phyloP scores from a whole-genome alignment of 2,329 filamentous ascomycete species.

The Thelonectria olida region DNA sequence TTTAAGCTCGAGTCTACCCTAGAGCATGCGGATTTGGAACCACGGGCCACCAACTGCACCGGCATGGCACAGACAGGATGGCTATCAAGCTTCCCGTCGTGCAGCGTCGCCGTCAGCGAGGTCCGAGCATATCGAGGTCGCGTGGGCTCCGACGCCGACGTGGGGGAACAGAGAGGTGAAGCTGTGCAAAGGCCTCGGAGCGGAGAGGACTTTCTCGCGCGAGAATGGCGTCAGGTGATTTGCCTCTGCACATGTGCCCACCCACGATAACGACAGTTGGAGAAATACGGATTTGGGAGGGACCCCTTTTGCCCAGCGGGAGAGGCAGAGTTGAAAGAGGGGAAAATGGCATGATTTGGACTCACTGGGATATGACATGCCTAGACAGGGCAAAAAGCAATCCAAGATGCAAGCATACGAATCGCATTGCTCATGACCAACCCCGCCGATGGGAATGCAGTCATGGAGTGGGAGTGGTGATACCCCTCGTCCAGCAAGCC shows the following conservation, averaged over 20 bases:
- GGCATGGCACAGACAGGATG: constrained; percentile 1
- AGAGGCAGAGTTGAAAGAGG: background rate
- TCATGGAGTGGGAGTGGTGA: background rate
- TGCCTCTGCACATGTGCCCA: constrained; percentile 10
- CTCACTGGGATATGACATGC: background rate
- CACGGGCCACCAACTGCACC: constrained; percentile 10
- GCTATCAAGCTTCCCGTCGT: background rate
- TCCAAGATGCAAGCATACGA: no score
- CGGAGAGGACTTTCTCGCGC: background rate
- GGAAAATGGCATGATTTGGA: constrained; percentile 5
- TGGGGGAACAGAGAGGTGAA: background rate
- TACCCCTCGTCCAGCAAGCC: background rate
- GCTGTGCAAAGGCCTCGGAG: background rate
- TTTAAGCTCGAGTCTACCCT: constrained; percentile 8
- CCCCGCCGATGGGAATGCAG: constrained; percentile 8
- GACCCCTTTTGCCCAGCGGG: background rate
- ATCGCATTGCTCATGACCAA: constrained; percentile 8
- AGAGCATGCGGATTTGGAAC: background rate
- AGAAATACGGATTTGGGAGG: background rate
- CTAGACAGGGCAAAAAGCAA: background rate
- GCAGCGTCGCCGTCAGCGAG: background rate
- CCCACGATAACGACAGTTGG: background rate
- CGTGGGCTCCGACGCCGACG: background rate
- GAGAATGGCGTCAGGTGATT: constrained; percentile 14
- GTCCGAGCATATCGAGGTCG: constrained; percentile 3